Percentiles rank a stretch among this genome's conserved stretches.
Evolutionary conservation across 352 stramenopile genomes (phyloP).

Genomic region (Phytopythium chamaehyphon): DNA sequence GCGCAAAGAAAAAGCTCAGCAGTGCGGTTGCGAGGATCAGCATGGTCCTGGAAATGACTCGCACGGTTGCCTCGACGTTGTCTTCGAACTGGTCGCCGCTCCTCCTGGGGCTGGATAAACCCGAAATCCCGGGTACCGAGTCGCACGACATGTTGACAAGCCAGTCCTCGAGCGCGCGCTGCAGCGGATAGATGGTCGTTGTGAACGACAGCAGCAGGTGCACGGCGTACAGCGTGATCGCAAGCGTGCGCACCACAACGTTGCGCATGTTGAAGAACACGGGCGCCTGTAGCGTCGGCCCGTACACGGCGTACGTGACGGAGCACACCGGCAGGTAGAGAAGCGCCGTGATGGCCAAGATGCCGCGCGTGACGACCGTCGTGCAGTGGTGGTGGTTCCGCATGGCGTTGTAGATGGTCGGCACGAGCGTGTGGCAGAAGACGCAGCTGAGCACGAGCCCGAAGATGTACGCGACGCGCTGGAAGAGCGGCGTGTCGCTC

Average conservation of each 20-base stretch:
- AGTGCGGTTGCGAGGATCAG: slow-evolving; percentile 46
- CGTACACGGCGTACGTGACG: slow-evolving; percentile 75
- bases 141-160: slow-evolving; percentile 27
- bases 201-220: slow-evolving; percentile 73
- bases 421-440: slow-evolving; percentile 66
- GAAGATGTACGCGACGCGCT: slow-evolving; percentile 76
- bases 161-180: slow-evolving; percentile 57
- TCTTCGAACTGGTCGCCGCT: slow-evolving; percentile 8
- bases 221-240: slow-evolving; percentile 72
- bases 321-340: slow-evolving; percentile 75
- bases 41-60: slow-evolving; percentile 43
- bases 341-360: slow-evolving; percentile 39
- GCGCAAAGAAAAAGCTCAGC: slow-evolving; percentile 47
- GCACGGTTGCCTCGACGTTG: slow-evolving; percentile 27
- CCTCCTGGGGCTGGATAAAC: slow-evolving; percentile 1
- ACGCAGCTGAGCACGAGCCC: slow-evolving; percentile 58
- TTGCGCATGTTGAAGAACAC: slow-evolving; percentile 87
- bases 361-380: slow-evolving; percentile 42
- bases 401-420: slow-evolving; percentile 79
- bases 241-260: slow-evolving; percentile 57
- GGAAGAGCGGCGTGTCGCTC: slow-evolving; percentile 34
- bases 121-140: slow-evolving; percentile 8
- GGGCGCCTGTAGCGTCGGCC: slow-evolving; percentile 61
- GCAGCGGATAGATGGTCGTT: slow-evolving; percentile 61
- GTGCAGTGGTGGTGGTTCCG: slow-evolving; percentile 48